Evolutionary conservation across 148 eudicot species (phyloP).

Genomic region (Drosera capensis): DNA sequence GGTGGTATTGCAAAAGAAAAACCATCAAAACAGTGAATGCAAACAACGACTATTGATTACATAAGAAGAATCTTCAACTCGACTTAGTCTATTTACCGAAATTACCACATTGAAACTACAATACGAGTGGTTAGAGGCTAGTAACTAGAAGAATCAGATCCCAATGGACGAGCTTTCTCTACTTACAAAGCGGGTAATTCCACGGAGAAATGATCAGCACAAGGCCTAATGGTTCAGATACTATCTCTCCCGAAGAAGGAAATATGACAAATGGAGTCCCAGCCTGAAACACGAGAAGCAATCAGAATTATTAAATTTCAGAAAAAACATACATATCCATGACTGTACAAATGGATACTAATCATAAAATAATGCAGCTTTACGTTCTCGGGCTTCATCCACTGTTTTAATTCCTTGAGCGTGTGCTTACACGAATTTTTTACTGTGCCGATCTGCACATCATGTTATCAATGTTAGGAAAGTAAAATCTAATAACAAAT

Average conservation of each 20-base stretch:
- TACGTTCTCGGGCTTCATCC: conserved; percentile 53
- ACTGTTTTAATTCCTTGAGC: conserved; percentile 28
- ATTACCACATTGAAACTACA: not conserved
- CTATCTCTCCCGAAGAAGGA: conserved; percentile 11
- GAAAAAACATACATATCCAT: not conserved
- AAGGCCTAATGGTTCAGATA: conserved; percentile 6
- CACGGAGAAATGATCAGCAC: conserved; percentile 7
- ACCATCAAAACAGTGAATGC: not conserved
- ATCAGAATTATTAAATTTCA: not conserved
- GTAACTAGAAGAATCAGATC: not conserved
- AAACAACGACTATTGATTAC: not conserved
- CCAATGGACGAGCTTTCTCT: not conserved
- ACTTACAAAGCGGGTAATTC: conserved; percentile 11
- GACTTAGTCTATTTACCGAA: too few species aligned
- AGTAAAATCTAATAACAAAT: not conserved
- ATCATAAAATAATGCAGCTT: too few species aligned
- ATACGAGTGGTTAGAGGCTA: too few species aligned
- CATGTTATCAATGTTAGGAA: not conserved
- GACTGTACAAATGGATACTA: not conserved
- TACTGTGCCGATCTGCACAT: conserved; percentile 20
- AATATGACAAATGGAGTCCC: conserved; percentile 14
- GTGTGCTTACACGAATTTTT: conserved; percentile 19
- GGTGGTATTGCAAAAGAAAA: not conserved
- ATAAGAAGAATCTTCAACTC: not conserved
- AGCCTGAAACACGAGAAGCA: conserved; percentile 20